A percentile compares a stretch with the other conserved stretches of the same genome.
phyloP scores from a whole-genome alignment of 176 grass and related monocot genomes.

The Lolium rigidum region DNA sequence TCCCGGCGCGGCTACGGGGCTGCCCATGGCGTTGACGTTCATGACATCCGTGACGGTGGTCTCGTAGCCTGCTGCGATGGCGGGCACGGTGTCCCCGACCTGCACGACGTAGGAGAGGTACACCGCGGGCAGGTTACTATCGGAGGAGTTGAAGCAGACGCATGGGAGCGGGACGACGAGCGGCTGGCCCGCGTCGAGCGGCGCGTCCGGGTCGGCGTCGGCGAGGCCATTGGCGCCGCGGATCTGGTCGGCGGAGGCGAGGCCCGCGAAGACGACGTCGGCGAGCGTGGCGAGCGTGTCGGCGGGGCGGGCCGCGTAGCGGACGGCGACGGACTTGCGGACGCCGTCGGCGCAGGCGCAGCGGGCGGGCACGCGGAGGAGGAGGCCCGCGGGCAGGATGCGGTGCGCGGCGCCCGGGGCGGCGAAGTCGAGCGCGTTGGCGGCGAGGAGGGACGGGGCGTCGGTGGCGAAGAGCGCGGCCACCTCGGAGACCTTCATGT shows the following conservation, averaged over 20 bases:
- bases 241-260: slow-evolving; percentile 84
- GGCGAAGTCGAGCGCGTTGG: slow-evolving; percentile 72
- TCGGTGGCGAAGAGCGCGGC: slow-evolving; percentile 72
- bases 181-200: slow-evolving; percentile 62
- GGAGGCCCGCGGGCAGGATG: slow-evolving; percentile 79
- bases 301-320: slow-evolving; percentile 68
- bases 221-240: slow-evolving; percentile 64
- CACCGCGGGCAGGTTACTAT: slow-evolving; percentile 76
- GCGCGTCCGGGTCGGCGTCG: slow-evolving; percentile 58
- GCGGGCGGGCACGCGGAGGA: slow-evolving; percentile 70
- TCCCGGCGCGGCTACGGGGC: slow-evolving; percentile 60
- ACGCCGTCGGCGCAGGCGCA: slow-evolving; percentile 87
- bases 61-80: slow-evolving; percentile 65
- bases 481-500: slow-evolving; percentile 94
- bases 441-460: slow-evolving; percentile 61
- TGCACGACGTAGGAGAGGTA: slow-evolving; percentile 91
- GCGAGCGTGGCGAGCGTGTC: slow-evolving; percentile 82
- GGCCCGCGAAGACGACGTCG: slow-evolving; percentile 66
- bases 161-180: slow-evolving; percentile 84
- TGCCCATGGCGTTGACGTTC: slow-evolving; percentile 88
- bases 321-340: slow-evolving; percentile 75
- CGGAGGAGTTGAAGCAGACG: slow-evolving; percentile 90
- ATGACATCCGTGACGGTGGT: slow-evolving; percentile 86
- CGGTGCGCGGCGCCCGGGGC: slow-evolving; percentile 62
- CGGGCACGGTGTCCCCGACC: slow-evolving; percentile 69